Evolutionary conservation across 2,329 filamentous ascomycete species (phyloP), one percentile per base, ranked within the genome.

Genomic region (Domatiomyces catenatus): DNA sequence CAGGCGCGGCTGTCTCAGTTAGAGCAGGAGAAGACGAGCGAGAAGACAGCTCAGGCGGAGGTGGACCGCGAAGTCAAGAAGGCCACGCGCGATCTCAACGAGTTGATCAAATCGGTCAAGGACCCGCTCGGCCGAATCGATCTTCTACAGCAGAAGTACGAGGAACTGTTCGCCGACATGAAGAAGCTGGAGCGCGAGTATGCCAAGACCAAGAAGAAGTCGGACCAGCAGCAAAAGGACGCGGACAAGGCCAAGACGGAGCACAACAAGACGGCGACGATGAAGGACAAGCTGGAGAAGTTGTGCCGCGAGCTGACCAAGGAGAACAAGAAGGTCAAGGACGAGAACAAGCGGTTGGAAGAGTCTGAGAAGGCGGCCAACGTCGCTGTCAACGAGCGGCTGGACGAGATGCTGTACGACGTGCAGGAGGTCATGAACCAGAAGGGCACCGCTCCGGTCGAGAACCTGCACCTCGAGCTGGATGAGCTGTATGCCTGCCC

Each of bases 321-420:
- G 61, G 92, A 98, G 64, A 98, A 98, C 67, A 96, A 96, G 69
- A 93, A 94, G 70, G 80, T 98, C 58, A 96, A 96, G 83, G 85
- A 88, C 69, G 92, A 98, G 67, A 94, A 95, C 67, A 90, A 94
- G 63, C 87, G 86, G 48, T 75, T 94, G 24, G 84, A 90, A 61
- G 88, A 90, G 58, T 85, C 79, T 43, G 86, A 94, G 63, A 87
- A 87, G 56, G 80, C 83, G 58, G 88, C 87, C 49, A 83, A 87
- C 48, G 76, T 83, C 55, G 82, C 87, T 46, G 85, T 92, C 67
- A 90, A 95, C 62, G 82, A 87, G 52, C 86, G 88, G 58, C 83
- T 92, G 52, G 84, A 88, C 58, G 78, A 79, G 42, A 73, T 96
- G 52, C 74, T 94, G 5, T 79, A 82, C 59, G 87, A 93, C 58